These are phyloP conservation scores for Mycena sanguinolenta DNA, from an alignment of 768 basidiomycete species.

Conservation along the genomic window DNA sequence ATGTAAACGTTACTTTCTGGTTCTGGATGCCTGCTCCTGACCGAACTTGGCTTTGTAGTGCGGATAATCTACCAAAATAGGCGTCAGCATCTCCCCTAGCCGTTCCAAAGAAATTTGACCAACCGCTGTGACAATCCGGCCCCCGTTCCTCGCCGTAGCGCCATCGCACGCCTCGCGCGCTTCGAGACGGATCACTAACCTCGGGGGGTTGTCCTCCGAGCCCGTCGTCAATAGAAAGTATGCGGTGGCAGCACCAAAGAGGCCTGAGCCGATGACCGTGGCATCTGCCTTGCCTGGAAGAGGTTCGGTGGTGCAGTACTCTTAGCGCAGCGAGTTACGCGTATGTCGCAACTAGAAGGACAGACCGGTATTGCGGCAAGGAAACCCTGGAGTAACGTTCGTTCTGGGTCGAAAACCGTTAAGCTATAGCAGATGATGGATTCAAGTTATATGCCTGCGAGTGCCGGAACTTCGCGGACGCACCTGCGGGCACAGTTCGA, in stretches of 20 bases:
- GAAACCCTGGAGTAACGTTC: slow-evolving; percentile 23
- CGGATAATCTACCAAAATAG: no score
- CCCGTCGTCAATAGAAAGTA: slow-evolving; percentile 41
- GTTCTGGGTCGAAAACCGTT: no score
- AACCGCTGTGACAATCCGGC: slow-evolving; percentile 40
- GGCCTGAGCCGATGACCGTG: slow-evolving; percentile 52
- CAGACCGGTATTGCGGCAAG: slow-evolving; percentile 40
- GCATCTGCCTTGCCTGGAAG: slow-evolving; percentile 39
- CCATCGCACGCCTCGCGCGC: slow-evolving; percentile 52
- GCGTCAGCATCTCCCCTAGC: no score
- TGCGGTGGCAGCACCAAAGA: no score
- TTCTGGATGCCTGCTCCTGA: no score
- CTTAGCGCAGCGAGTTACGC: slow-evolving; percentile 35
- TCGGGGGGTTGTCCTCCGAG: slow-evolving; percentile 25
- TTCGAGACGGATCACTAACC: slow-evolving; percentile 55
- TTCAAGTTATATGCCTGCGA: no score
- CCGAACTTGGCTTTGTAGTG: no score
- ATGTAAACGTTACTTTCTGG: no score
- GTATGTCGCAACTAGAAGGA: slow-evolving; percentile 50
- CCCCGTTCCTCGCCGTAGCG: slow-evolving; percentile 45
- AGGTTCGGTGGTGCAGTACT: slow-evolving; percentile 37
- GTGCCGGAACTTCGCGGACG: no score
- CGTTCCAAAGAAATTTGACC: no score
- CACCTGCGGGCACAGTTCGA: no score
- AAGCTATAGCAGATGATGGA: no score